Conservation (phyloP, 192 early-diverging fungal species). For the Coemansia sp. region DNA sequence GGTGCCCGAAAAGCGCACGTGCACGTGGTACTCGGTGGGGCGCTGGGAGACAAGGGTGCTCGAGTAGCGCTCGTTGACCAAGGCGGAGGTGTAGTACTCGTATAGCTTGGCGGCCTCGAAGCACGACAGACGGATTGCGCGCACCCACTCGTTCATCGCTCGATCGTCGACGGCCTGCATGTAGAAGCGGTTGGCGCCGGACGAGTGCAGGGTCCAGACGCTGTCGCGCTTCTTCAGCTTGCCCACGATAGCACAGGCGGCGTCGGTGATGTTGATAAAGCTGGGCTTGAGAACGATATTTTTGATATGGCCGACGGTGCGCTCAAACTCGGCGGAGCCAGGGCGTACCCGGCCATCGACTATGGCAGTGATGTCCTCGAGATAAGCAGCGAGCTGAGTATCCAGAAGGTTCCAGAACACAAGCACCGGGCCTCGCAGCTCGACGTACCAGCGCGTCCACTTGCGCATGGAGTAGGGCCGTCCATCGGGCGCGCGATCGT, state of each 20-base stretch:
- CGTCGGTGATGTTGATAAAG: slow-evolving; percentile 76
- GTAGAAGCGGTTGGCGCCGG: slow-evolving; percentile 67
- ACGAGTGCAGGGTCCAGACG: slow-evolving; percentile 65
- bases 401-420: slow-evolving; percentile 60
- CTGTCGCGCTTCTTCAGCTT: slow-evolving; percentile 56
- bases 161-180: slow-evolving; percentile 59
- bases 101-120: slow-evolving; percentile 72
- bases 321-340: slow-evolving; percentile 48
- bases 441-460: slow-evolving; percentile 73
- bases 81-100: slow-evolving; percentile 67
- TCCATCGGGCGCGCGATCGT: slow-evolving; percentile 61
- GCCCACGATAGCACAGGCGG: slow-evolving; percentile 59
- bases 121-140: slow-evolving; percentile 67
- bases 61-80: slow-evolving; percentile 44
- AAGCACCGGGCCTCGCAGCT: slow-evolving; percentile 67
- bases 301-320: slow-evolving; percentile 51
- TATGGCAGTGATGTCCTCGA: slow-evolving; percentile 52
- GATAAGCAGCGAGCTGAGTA: slow-evolving; percentile 50
- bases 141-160: slow-evolving; percentile 65
- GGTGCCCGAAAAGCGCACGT: slow-evolving; percentile 52
- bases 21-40: slow-evolving; percentile 31
- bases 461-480: slow-evolving; percentile 58
- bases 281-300: slow-evolving; percentile 56
- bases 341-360: slow-evolving; percentile 45
- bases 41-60: slow-evolving; percentile 21